These are phyloP conservation scores for Claviceps capensis DNA, from an alignment of 2,329 filamentous ascomycete genomes.

Conservation along the genomic window DNA sequence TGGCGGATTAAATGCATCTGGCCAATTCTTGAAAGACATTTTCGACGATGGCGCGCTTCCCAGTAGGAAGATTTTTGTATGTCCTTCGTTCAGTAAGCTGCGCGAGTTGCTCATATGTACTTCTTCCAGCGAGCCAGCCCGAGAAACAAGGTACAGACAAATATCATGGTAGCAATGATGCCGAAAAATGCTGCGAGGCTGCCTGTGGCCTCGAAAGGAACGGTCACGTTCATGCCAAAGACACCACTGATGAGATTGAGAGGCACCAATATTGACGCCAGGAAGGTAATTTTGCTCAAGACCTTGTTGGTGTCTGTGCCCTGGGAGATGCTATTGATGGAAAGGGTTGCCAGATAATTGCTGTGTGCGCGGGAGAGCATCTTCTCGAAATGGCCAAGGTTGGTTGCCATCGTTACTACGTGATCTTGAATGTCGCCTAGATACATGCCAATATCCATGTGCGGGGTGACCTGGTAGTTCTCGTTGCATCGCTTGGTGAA, in stretches of 20 bases:
- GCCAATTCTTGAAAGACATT: too few species aligned
- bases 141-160: conserved; percentile 35
- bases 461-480: conserved; percentile 86
- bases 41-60: too few species aligned
- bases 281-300: conserved; percentile 85
- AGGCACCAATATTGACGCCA: conserved; percentile 91
- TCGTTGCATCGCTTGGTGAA: conserved; percentile 99
- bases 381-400: conserved; percentile 90
- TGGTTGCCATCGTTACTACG: conserved; percentile 98
- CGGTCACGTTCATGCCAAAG: conserved; percentile 76
- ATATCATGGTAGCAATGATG: conserved; percentile 38
- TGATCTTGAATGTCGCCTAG: conserved; percentile 97
- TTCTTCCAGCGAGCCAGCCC: conserved; percentile 29
- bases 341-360: conserved; percentile 92
- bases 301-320: conserved; percentile 81
- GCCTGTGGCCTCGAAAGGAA: conserved; percentile 46
- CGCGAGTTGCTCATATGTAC: conserved; percentile 26
- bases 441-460: conserved; percentile 93
- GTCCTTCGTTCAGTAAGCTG: too few species aligned
- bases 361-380: conserved; percentile 88
- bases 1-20: too few species aligned
- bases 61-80: too few species aligned
- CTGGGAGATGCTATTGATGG: conserved; percentile 78
- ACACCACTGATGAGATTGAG: conserved; percentile 82
- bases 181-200: conserved; percentile 41